Conservation (phyloP, 805 yeast species). For the Lachancea sp. region DNA sequence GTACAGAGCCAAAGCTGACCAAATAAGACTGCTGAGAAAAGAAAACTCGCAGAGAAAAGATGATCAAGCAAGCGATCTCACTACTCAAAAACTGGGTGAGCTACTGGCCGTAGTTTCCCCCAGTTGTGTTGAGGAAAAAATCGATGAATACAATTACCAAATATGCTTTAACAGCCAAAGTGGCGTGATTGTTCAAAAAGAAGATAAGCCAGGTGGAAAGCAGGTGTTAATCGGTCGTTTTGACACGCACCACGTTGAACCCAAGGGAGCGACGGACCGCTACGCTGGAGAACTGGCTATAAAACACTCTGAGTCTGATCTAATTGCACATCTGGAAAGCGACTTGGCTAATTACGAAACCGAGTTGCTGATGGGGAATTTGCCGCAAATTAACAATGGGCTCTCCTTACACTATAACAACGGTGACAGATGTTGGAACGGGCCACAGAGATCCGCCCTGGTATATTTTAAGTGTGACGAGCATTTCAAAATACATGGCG, state of each 20-base stretch:
- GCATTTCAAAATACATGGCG: conserved; percentile 39
- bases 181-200: conserved; percentile 22
- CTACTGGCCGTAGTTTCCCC: conserved; percentile 4
- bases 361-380: conserved; percentile 24
- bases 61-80: not conserved
- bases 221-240: conserved; percentile 25
- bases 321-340: conserved; percentile 22
- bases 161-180: conserved; percentile 16
- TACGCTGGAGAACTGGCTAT: conserved; percentile 21
- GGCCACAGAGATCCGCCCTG: conserved; percentile 70
- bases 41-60: not conserved
- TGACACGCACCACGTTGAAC: conserved; percentile 12
- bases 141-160: conserved; percentile 23
- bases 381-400: conserved; percentile 30
- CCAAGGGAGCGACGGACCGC: conserved; percentile 11
- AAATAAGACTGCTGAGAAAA: not conserved
- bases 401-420: conserved; percentile 38
- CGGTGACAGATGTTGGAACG: conserved; percentile 92
- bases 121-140: conserved; percentile 6
- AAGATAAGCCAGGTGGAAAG: conserved; percentile 18
- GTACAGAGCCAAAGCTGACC: conserved; percentile 1
- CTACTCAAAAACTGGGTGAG: not conserved
- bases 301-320: conserved; percentile 20
- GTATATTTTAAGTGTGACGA: conserved; percentile 65
- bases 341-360: conserved; percentile 9